These are phyloP conservation scores for Myriosclerotinia scirpicola DNA, from an alignment of 2,329 filamentous ascomycete species.

Conservation along the genomic window DNA sequence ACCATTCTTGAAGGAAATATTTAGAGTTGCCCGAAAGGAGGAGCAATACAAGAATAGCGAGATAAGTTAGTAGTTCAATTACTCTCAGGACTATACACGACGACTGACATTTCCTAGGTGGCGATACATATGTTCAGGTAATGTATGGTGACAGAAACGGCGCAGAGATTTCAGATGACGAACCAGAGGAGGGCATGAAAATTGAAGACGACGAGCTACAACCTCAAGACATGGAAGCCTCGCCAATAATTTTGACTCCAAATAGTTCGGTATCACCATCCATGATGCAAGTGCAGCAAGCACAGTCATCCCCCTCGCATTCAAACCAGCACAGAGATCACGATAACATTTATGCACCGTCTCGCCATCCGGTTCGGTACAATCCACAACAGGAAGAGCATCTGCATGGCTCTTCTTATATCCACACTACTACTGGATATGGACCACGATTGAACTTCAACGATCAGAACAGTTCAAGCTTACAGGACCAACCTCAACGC, in stretches of 20 bases:
- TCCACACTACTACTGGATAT: conserved; percentile 15
- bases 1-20: conserved; percentile 58
- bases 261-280: conserved; percentile 6
- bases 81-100: background rate
- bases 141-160: conserved; percentile 31
- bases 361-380: conserved; percentile 19
- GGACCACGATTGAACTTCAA: conserved; percentile 22
- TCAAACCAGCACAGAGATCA: conserved; percentile 27
- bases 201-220: conserved; percentile 34
- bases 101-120: conserved; percentile 25
- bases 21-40: conserved; percentile 58
- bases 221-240: conserved; percentile 31
- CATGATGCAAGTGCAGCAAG: conserved; percentile 24
- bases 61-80: conserved; percentile 49
- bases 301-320: background rate
- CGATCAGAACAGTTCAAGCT: conserved; percentile 26
- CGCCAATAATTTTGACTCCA: conserved; percentile 27
- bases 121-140: conserved; percentile 27
- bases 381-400: conserved; percentile 12
- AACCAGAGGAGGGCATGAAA: conserved; percentile 29
- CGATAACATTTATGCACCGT: conserved; percentile 18
- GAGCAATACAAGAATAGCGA: conserved; percentile 57
- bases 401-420: conserved; percentile 8
- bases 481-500: conserved; percentile 30
- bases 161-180: conserved; percentile 30